phyloP scores from a whole-genome alignment of 2,329 filamentous ascomycete species.

The Talaromyces sp. region DNA sequence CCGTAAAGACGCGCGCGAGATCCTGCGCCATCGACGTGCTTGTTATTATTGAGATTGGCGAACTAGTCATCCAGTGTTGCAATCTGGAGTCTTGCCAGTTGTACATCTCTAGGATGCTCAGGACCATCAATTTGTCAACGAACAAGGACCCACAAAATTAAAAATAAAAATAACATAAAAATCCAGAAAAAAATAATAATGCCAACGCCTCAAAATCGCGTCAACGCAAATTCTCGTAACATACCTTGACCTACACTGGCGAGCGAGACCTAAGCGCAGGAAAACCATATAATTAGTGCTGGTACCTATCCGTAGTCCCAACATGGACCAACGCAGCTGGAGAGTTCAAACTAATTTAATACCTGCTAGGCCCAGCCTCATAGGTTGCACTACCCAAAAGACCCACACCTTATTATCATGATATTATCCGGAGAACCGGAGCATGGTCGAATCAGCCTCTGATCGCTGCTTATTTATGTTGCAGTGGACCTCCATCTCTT shows the following conservation, averaged over 20 bases:
- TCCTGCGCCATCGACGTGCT: background rate
- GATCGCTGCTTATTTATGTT: no score
- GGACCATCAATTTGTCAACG: no score
- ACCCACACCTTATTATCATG: background rate
- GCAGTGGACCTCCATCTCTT: background rate
- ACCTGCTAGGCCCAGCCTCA: background rate
- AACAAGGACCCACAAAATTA: no score
- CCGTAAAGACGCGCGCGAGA: background rate
- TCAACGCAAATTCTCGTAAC: no score
- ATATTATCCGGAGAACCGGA: background rate
- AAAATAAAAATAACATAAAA: background rate
- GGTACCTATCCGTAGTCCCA: background rate
- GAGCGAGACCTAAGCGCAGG: background rate
- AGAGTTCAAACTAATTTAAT: background rate
- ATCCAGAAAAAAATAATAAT: background rate
- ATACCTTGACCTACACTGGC: no score
- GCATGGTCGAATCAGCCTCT: no score
- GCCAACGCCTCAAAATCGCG: background rate
- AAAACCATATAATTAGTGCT: background rate
- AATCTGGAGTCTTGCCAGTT: background rate
- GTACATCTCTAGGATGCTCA: background rate
- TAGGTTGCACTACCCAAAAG: background rate
- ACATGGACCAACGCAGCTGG: no score
- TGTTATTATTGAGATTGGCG: background rate
- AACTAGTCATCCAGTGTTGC: background rate